Percentiles rank a stretch among this genome's conserved stretches.
These are phyloP conservation scores for Pyricularia pennisetigena DNA, from an alignment of 2,329 filamentous ascomycete genomes.

Conservation along the genomic window DNA sequence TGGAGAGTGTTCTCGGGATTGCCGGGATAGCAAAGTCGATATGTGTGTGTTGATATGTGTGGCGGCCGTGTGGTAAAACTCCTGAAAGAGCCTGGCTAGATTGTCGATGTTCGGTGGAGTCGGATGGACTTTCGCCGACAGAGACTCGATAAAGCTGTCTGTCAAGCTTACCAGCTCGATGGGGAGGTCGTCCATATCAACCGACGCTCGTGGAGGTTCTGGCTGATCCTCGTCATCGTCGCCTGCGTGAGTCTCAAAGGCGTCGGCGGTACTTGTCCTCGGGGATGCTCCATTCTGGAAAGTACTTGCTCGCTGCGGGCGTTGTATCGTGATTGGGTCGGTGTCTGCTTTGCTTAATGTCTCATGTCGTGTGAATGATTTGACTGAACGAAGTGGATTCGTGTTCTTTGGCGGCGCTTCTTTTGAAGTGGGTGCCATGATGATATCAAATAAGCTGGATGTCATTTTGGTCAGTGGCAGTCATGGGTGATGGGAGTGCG, in stretches of 20 bases:
- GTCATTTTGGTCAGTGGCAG: constrained; percentile 15
- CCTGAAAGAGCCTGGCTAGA: constrained; percentile 81
- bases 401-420: constrained; percentile 12
- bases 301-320: constrained; percentile 35
- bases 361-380: constrained; percentile 16
- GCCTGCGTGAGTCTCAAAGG: constrained; percentile 38
- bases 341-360: constrained; percentile 7
- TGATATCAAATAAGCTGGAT: constrained; percentile 17
- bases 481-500: background rate
- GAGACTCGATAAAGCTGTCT: constrained; percentile 86
- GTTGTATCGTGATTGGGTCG: constrained; percentile 10
- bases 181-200: constrained; percentile 79
- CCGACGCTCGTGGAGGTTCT: constrained; percentile 36
- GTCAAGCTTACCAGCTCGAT: constrained; percentile 87
- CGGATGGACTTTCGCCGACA: constrained; percentile 78
- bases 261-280: constrained; percentile 23
- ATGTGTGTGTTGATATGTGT: constrained; percentile 82
- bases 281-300: constrained; percentile 28
- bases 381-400: constrained; percentile 17
- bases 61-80: constrained; percentile 78
- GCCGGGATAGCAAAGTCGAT: constrained; percentile 62
- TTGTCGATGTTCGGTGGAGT: constrained; percentile 75
- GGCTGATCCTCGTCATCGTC: constrained; percentile 35
- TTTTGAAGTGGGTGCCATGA: constrained; percentile 14
- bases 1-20: constrained; percentile 58